Base-by-base conservation (phyloP, 1,284 basidiomycete species). In the Leccinum pallidistipes region DNA sequence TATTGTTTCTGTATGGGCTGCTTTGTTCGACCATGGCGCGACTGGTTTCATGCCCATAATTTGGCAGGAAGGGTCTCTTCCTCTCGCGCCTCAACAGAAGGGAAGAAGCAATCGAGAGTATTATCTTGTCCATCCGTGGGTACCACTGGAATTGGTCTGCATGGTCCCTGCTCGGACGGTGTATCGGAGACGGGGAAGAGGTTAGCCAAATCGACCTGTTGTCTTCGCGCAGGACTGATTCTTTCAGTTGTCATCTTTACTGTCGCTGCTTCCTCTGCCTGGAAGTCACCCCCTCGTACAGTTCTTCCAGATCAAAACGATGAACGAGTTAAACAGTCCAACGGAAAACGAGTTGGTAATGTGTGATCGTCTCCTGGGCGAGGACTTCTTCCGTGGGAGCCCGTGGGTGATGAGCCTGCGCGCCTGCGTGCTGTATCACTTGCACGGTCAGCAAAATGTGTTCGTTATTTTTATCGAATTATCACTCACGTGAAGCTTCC, bases 121-220 rank as follows among this genome's bases (percentile, higher is more conserved):
- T 89, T 8, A 79, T 98, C 18, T 76, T 86, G 36, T 96, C 94
- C 6, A 88, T 98, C 55, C 82, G 85, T 55, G 81, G 82, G 3
- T 94, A 91, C 70, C 90, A 94, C 8, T 99, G 95, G 89, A 98
- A 98, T 73, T 99, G 97, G 97, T 93, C 92, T 29, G 83, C 90
- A 4, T 99, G 97, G 97, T 80, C 84, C 21, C 83, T 95, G 58
- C 80, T 98, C 21, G 87, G 87, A 2, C 86, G 86, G 57, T 90
- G 94, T 68, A 83, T 97, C 31, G 87, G 90, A 38, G 94, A 95
- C 63, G 87, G 87, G n/a, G 94, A 95, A 77, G 94, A 96, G 86
- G 95, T 96, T 65, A 47, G 65, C 61, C 18, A 53, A 56, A 40
- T 51, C 14, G 43, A 10, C n/a, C 49, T 47, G 14, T 49, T 31